Base-by-base conservation (phyloP, 495 filamentous ascomycete species). In the Staphylotrichum longicolle region DNA sequence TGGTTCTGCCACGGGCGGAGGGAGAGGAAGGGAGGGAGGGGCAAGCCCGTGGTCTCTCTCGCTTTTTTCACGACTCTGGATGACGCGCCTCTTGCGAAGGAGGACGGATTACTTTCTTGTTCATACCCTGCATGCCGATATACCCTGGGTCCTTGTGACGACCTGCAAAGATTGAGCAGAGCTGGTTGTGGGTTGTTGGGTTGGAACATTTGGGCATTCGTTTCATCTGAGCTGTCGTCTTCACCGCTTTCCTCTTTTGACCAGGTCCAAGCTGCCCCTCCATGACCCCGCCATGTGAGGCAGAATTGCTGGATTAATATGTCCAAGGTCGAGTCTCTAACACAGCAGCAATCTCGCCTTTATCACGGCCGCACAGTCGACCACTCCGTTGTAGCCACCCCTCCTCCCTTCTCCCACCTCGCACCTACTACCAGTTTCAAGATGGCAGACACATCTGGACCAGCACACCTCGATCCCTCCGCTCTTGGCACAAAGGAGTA, bases 401-500 rank as follows among this genome's bases (percentile, higher is more conserved):
- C 5, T 32, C 3, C 20, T 27, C 20, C 20, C 20, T 27, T 27
- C 20, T 27, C 20, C 20, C 20, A 27, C 20, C 20, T 27, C 20
- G 20, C 20, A 27, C 20, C 20, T 27, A 27, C 20, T 27, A 27
- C 20, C 20, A 27, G 20, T 27, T 39, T 33, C 15, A 57, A 45
- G 46, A 66, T 63, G 62, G 37, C 54, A 4, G 49, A 41, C 27
- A 6, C 30, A 46, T 11, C 55, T 46, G 27, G 52, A 5, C 76
- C 74, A 47, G 57, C 68, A 3, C 81, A 86, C 65, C 83, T 90
- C 35, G 74, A 83, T 52, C 85, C 87, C 45, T 87, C 83, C 27
- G 76, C 81, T 57, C 79, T 90, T 9, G 87, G 87, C 39, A 88
- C 86, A 42, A 89, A 86, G 72, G 79, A 86, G 73, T 89, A 90